Base-by-base conservation (phyloP, 306 rosid species). In the Cucurbita maxima region DNA sequence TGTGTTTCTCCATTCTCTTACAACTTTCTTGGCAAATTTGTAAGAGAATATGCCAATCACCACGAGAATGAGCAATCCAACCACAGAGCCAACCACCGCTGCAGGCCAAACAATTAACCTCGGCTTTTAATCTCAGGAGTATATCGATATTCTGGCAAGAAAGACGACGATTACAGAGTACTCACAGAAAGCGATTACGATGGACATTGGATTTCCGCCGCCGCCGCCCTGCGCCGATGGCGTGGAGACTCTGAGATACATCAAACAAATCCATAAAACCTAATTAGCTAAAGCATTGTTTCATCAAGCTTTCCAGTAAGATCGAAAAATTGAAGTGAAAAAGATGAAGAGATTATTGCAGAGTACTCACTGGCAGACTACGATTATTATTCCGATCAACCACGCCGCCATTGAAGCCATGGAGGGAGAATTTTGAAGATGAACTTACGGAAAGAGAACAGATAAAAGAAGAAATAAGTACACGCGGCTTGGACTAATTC, bases 141-240 rank as follows among this genome's bases (percentile, higher is more conserved):
- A n/a, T 0, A 54, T 52, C 19, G 6, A 52, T 18, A 18, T 14
- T 50, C 12, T 13, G 58, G 16, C 37, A 11, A 30, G 3, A 13
- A 30, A 59, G 3, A 59, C 10, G 41, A 59, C 8, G 44, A 40
- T 62, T 9, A 61, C 7, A 62, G 48, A 50, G 15, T 6, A 66
- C 69, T 66, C 20, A 66, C 72, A 44, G 54, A 66, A 12, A 20
- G 54, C 54, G 72, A 66, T 44, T 5, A 66, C 1, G n/a, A 11
- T 18, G 10, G 54, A 44, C 10, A n/a, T 20, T 19, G 72, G 72
- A 44, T 66, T 64, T n/a, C 51, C 19, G 67, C 59, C 66, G 47
- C 72, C 54, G 54, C 54, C 72, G 53, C 53, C 54, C 36, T 66
- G 72, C 37, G 72, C 72, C 54, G 54, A 66, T 66, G 54, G 7